Percentiles rank a stretch among this genome's conserved stretches.
Evolutionary conservation across 2,329 filamentous ascomycete genomes (phyloP).

Genomic region (Colletotrichum limetticola): DNA sequence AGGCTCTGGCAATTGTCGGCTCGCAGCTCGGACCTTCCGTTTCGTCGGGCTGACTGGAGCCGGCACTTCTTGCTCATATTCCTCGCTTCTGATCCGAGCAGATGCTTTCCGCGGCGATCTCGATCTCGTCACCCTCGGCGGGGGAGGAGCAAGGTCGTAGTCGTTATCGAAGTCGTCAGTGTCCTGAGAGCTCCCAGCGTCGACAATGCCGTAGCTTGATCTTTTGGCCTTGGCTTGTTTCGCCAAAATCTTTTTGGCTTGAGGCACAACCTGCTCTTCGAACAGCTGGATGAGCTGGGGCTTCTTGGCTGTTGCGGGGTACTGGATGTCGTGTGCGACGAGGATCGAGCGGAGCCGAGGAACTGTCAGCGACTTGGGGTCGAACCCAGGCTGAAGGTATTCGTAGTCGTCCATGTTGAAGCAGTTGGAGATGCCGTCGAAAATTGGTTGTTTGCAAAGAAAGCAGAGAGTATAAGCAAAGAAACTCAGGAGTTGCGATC

Average conservation of each 20-base stretch:
- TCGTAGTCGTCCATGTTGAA: constrained; percentile 72
- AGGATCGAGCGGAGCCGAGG: constrained; percentile 91
- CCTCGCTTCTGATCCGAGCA: constrained; percentile 63
- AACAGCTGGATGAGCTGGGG: constrained; percentile 87
- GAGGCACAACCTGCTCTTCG: constrained; percentile 79
- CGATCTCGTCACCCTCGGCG: constrained; percentile 61
- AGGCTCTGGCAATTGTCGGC: constrained; percentile 62
- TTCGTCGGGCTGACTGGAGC: constrained; percentile 60
- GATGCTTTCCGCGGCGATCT: constrained; percentile 66
- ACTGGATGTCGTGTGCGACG: constrained; percentile 86
- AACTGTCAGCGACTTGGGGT: constrained; percentile 84
- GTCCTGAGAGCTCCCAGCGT: constrained; percentile 74
- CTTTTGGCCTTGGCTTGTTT: constrained; percentile 83
- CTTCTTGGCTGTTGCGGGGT: constrained; percentile 93
- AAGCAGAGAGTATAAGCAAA: neutral
- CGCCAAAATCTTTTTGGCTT: constrained; percentile 80
- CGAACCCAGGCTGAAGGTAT: constrained; percentile 89
- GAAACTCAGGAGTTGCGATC: neutral
- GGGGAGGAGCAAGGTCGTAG: constrained; percentile 63
- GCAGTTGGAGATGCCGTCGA: neutral
- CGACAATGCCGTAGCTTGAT: constrained; percentile 85
- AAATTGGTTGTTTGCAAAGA: neutral
- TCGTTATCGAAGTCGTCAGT: constrained; percentile 72
- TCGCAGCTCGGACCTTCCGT: constrained; percentile 63
- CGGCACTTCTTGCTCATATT: constrained; percentile 54